A percentile compares a stretch with the other conserved stretches of the same genome.
These are phyloP conservation scores for Yamadazyma friedrichii DNA, from an alignment of 1,139 yeast genomes.

Conservation along the genomic window DNA sequence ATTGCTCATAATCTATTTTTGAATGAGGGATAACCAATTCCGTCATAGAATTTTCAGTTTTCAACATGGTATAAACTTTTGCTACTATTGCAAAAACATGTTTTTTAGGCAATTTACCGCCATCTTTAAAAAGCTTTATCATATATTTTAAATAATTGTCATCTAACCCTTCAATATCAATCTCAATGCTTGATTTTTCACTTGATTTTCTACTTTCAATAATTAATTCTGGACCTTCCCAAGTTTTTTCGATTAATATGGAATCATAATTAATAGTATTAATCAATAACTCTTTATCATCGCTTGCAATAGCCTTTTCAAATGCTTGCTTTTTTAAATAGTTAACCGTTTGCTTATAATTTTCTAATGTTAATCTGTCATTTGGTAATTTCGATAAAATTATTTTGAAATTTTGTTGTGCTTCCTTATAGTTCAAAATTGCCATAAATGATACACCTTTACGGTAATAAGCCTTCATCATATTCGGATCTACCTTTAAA, in stretches of 20 bases:
- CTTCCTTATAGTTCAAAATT: conserved; percentile 70
- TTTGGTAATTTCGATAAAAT: conserved; percentile 65
- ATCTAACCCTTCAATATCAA: conserved; percentile 37
- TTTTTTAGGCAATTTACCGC: conserved; percentile 72
- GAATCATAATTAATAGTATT: conserved; percentile 48
- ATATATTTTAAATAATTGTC: conserved; percentile 58
- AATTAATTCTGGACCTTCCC: conserved; percentile 63
- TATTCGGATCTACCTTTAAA: conserved; percentile 61
- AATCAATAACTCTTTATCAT: conserved; percentile 38
- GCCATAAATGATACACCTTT: conserved; percentile 84
- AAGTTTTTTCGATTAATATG: conserved; percentile 53
- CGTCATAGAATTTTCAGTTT: conserved; percentile 69
- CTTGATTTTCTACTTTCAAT: conserved; percentile 26
- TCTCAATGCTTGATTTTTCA: conserved; percentile 17
- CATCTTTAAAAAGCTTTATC: conserved; percentile 68
- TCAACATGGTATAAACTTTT: conserved; percentile 65
- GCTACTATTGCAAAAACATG: conserved; percentile 83
- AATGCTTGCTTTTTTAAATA: conserved; percentile 76
- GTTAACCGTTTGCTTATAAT: conserved; percentile 63
- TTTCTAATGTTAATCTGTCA: conserved; percentile 66
- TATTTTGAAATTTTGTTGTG: conserved; percentile 64
- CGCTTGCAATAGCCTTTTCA: conserved; percentile 83
- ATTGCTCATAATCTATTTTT: conserved; percentile 12
- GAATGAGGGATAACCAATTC: conserved; percentile 56
- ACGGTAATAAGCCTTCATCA: conserved; percentile 77